Evolutionary conservation across 2,329 filamentous ascomycete species (phyloP), one percentile per base, ranked within the genome.

Genomic region (Akanthomyces uredinophilus): DNA sequence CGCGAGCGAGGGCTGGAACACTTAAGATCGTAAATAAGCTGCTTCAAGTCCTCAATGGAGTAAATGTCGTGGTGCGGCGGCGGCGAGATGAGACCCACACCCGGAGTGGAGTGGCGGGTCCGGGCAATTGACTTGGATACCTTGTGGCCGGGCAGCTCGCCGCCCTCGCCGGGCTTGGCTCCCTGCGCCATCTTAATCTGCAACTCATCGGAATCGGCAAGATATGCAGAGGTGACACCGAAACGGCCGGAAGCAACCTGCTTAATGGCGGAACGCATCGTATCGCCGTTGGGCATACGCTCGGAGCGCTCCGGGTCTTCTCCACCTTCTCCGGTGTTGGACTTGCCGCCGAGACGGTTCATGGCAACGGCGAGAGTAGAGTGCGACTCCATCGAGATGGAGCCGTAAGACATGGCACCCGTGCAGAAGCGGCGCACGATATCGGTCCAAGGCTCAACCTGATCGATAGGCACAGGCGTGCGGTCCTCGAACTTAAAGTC

Each of bases 141-240:
- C 80, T 98, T 98, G 83, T 97, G 92, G 46, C 94, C 94, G 55
- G 94, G 94, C 72, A 98, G 86, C 77, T 98, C 94, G 84, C 94
- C 94, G 81, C 94, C 94, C 77, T 98, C 94, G 77, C 94, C 94
- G 62, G 94, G 94, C 84, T 98, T 98, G 65, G 94, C 94, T 74
- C 94, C 94, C 78, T 98, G 94, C 11, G 94, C 94, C 94, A 98
- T 98, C 85, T 98, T 98, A 79, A 98, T 98, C 77, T 98, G 94
- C 51, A 98, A 82, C 78, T 98, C 93, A 71, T 98, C 94, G 20
- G 94, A 91, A 75, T 98, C 94, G 55, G 93, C 92, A 18, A 98
- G 86, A 74, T 97, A 98, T 73, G 92, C 91, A 63, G 91, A 95
- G 1, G 94, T 98, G 65, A 97, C 94, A 81, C 94, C 94, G 71